phyloP scores from a whole-genome alignment of 129 eudicot species.

The Lactuca saligna region DNA sequence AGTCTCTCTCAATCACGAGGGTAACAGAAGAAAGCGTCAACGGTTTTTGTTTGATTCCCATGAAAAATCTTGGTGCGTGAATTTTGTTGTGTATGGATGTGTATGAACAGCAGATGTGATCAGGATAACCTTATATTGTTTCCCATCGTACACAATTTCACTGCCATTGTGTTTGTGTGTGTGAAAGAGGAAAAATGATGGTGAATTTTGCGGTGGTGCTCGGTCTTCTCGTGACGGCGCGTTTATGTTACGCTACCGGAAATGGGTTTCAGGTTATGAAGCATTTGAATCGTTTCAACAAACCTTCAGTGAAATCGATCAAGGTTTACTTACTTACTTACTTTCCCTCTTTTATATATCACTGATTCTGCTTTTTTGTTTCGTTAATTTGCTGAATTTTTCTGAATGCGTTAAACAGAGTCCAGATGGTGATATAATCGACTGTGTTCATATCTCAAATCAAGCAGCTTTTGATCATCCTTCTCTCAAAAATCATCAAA shows the following conservation, averaged over 20 bases:
- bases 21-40: constrained; percentile 30
- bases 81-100: constrained; percentile 7
- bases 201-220: constrained; percentile 11
- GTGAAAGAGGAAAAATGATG: constrained; percentile 1
- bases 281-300: constrained; percentile 72
- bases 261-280: constrained; percentile 32
- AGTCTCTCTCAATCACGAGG: constrained; percentile 50
- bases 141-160: constrained; percentile 8
- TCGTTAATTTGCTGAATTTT: not conserved
- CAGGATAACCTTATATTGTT: constrained; percentile 13
- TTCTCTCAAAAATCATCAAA: constrained; percentile 62
- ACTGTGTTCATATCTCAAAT: constrained; percentile 66
- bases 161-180: constrained; percentile 13
- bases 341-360: not conserved
- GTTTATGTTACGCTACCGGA: constrained; percentile 18
- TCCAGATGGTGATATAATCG: constrained; percentile 82
- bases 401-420: constrained; percentile 33
- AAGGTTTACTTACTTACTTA: constrained; percentile 31
- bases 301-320: constrained; percentile 67
- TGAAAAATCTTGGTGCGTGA: constrained; percentile 4
- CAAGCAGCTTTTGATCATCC: constrained; percentile 95
- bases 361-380: not conserved
- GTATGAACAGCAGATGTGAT: constrained; percentile 9
- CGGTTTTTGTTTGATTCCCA: constrained; percentile 37
- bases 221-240: constrained; percentile 16